Evolutionary conservation across 176 grass and related monocot species (phyloP), one percentile per base, ranked within the genome.

Genomic region (Calamus simplicifolius): DNA sequence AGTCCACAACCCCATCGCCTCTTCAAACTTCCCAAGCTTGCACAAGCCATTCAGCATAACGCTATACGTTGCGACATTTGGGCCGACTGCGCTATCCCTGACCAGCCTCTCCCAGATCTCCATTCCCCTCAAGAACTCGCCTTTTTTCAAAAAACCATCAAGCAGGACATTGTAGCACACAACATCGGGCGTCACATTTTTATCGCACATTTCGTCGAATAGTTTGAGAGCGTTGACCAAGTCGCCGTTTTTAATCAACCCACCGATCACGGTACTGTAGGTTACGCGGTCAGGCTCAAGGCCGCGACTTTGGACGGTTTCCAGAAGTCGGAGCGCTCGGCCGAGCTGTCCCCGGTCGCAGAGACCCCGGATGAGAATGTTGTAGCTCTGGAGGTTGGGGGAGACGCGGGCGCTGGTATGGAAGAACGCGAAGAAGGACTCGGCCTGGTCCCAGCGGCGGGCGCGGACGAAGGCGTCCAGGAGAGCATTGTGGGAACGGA

Each of bases 321-420:
- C 56, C 19, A 92, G 75, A 23, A 89, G 77, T 4, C 61, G 49
- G 16, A 71, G 74, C 25, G 93, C 87, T 16, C 75, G 81, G 25
- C 85, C 79, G 62, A 88, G 64, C 60, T 85, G 77, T 16, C 73
- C 75, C 1, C 67, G 72, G 15, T 54, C 50, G 38, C 85, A 82
- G 29, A 98, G 77, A 5, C 87, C 89, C 12, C 93, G 93, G 61
- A 98, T 74, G 8, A 98, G 17, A 71, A 98, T 92, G 77, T 92
- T 98, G 75, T 85, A 89, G 12, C 75, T 92, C 76, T 83, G 87
- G 60, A 98, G 67, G 62, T 98, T 98, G 29, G 93, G 93, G 19
- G 52, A 48, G 21, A 85, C 21, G 75, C 75, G 82, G 29, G 80
- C 73, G 49, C 74, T 70, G 18, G 77, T 65, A 58, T 75, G 85